Evolutionary conservation across 1,139 yeast genomes (phyloP), one percentile per base, ranked within the genome.

Genomic region (Yamadazyma spencermartinsiae): DNA sequence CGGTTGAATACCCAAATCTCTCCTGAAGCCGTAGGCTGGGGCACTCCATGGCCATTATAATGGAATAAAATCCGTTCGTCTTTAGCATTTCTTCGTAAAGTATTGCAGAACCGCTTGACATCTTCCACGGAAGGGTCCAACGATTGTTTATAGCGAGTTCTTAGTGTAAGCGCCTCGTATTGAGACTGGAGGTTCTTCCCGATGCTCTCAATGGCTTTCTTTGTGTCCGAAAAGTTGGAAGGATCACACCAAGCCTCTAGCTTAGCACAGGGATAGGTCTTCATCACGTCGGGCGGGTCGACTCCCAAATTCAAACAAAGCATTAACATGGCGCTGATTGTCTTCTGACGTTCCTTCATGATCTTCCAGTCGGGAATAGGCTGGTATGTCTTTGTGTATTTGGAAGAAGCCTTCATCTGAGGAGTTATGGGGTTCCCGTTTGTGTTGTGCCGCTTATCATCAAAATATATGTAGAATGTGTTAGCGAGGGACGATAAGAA

Each of bases 1-100:
- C 97, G 71, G 60, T 92, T 92, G 65, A 92, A 92, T 12, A 94
- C 98, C 99, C 99, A 92, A 16, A 92, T 88, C 56, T 92, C 99
- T n/a, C 99, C 99, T 38, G 90, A 81, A 20, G 89, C 80, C 0
- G 98, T 94, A 0, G 99, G 98, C 49, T 89, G 89, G 0, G 99
- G 99, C 2, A 92, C 99, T 13, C 99, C 99, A 56, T 92, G 99
- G 3, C 99, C 99, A 54, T 92, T 92, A 59, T 94, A 92, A 58
- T 94, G 98, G 60, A 92, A 92, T 38, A 92, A 61, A 9, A 90
- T 85, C 39, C 98, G 74, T 55, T 84, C 90, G 46, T 92, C 98
- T 55, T 92, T 86, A 4, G 98, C 96, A 41, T 86, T 86, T 41
- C 98, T 73, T 50, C 98, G 71, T 45, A 92, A 66, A 0, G 95